Conservation (phyloP, 345 rosid genomes). For the Syzygium jambos region DNA sequence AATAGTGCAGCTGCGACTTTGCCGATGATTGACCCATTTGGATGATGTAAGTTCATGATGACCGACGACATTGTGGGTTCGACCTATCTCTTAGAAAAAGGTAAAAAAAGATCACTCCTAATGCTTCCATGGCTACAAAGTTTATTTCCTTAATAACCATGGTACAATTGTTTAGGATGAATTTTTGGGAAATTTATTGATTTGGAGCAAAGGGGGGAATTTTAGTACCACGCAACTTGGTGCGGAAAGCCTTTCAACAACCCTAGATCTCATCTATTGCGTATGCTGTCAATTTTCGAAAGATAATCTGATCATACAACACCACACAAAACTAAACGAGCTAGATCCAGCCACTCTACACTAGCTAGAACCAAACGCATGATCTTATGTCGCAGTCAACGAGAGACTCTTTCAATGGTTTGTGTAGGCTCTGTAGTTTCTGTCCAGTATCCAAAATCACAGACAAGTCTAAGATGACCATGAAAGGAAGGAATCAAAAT, state of each 20-base stretch:
- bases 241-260: not conserved
- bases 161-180: not conserved
- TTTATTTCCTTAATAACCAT: not conserved
- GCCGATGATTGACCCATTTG: not conserved
- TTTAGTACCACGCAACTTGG: not conserved
- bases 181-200: not conserved
- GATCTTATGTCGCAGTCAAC: not conserved
- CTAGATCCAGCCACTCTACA: not conserved
- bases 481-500: not conserved
- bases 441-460: not conserved
- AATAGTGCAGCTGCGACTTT: not conserved
- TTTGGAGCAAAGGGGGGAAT: not conserved
- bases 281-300: not conserved
- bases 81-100: not conserved
- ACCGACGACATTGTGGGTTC: fast-evolving
- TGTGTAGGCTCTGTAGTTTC: not conserved
- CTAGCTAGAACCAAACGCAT: not conserved
- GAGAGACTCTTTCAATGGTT: not conserved
- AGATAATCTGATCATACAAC: not conserved
- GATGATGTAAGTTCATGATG: not conserved
- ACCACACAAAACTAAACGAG: not conserved
- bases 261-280: not conserved
- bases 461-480: not conserved
- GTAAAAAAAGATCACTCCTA: not conserved
- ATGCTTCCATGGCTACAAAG: not conserved